Evolutionary conservation across 495 filamentous ascomycete genomes (phyloP), one percentile per base, ranked within the genome.

Genomic region (Aspergillus indologenus): DNA sequence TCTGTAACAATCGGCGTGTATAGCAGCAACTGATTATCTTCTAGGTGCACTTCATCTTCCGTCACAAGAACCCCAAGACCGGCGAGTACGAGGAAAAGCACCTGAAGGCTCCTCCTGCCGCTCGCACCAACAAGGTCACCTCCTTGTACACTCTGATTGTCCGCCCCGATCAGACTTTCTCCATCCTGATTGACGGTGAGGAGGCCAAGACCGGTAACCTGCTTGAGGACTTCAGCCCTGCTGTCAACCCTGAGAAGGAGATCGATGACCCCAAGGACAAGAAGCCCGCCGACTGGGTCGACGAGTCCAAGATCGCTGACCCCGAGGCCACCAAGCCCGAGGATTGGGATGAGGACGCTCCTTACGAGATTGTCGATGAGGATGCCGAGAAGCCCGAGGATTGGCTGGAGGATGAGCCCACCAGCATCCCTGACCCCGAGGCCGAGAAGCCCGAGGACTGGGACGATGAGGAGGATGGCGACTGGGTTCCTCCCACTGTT

Each of bases 21-120:
- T 21, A 34, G 4, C 42, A 50, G 18, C 43, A 14, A 43, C 63
- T 68, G 6, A 68, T 19, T 24, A 47, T 19, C 12, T 46, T 34
- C n/a, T 55, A 87, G 84, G 90, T 99, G 57, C 95, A 99, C 83
- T 96, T 99, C 79, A 99, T 99, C 77, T 95, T 99, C 88, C 93
- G 94, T 73, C 95, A 98, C 90, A 99, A 98, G 89, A 99, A 98
- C 85, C 95, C 95, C 68, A 98, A 96, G 89, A 97, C 91, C 51
- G 92, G 94, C 75, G 93, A 97, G 76, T 99, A 99, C 67, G 94
- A 98, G 84, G 95, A 99, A 89, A 99, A 99, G 86, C 95, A 99
- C 79, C 83, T 98, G 54, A 89, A 84, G 73, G 82, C 83, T 65
- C 86, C 94, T 44, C 91, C 95, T 45, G 78, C 86, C 52, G 92